Evolutionary conservation across 208 protist species (phyloP).

Genomic region (Acanthamoeba sp.): DNA sequence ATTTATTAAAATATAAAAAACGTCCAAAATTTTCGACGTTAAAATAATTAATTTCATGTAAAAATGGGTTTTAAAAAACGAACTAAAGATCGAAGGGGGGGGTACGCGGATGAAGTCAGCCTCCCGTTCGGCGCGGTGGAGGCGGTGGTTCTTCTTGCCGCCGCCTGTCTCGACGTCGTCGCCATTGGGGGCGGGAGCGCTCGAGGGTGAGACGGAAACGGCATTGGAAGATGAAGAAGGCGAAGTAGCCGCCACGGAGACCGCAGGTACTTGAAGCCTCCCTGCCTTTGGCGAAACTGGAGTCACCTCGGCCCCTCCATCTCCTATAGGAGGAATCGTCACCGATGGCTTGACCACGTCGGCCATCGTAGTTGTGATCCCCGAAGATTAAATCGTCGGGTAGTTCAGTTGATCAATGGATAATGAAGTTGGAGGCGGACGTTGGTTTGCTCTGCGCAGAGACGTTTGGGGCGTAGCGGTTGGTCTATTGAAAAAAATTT

Average conservation of each 20-base stretch:
- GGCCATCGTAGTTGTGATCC: not conserved
- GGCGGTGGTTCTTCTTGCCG: slow-evolving; percentile 45
- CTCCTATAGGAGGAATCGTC: not conserved
- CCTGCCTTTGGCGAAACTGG: not conserved
- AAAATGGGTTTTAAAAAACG: not conserved
- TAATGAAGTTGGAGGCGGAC: not conserved
- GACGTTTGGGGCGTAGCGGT: no score
- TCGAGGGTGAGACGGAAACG: not conserved
- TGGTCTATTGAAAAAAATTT: no score
- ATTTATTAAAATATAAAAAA: slow-evolving; percentile 3
- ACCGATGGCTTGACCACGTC: not conserved
- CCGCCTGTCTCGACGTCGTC: not conserved
- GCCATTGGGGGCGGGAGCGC: not conserved
- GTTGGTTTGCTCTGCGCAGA: no score
- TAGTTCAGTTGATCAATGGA: no score
- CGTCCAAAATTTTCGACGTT: no score
- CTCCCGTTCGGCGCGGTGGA: slow-evolving; percentile 52
- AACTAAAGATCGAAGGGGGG: not conserved
- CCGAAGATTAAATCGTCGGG: not conserved
- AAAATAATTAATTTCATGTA: not conserved
- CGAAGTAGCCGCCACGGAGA: not conserved
- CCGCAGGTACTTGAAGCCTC: not conserved
- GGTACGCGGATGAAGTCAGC: slow-evolving; percentile 47
- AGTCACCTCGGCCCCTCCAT: not conserved
- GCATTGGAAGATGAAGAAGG: not conserved